A percentile compares a stretch with the other conserved stretches of the same genome.
Evolutionary conservation across 345 rosid genomes (phyloP).

Genomic region (Populus ilicifolia): DNA sequence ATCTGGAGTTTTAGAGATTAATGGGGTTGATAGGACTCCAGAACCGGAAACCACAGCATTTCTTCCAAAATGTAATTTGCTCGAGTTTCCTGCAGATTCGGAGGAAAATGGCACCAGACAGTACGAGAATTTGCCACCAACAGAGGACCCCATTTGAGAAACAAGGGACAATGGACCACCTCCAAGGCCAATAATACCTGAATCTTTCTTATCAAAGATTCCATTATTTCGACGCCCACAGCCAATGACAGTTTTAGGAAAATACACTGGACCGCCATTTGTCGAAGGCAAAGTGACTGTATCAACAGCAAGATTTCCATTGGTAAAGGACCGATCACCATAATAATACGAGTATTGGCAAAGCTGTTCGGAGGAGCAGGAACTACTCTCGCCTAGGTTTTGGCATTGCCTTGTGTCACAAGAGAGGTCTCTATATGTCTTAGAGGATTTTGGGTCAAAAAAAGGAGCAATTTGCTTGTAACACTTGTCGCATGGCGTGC

Average conservation of each 20-base stretch:
- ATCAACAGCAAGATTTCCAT: slow-evolving; percentile 16
- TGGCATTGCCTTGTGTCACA: slow-evolving; percentile 4
- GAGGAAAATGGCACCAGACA: slow-evolving; percentile 49
- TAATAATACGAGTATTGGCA: slow-evolving; percentile 5
- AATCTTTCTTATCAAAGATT: slow-evolving; percentile 33
- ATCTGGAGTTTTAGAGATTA: no score
- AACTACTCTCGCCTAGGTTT: no score
- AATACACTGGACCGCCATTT: slow-evolving; percentile 29
- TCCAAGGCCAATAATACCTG: slow-evolving; percentile 67
- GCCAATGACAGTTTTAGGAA: slow-evolving; percentile 41
- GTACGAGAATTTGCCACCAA: slow-evolving; percentile 55
- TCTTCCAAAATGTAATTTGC: slow-evolving; percentile 51
- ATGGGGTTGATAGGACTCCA: slow-evolving; percentile 4
- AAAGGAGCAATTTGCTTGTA: slow-evolving; percentile 15
- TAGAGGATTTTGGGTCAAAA: slow-evolving; percentile 25
- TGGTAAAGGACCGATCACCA: slow-evolving; percentile 19
- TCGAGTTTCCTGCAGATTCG: slow-evolving; percentile 12
- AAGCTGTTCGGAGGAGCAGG: no score
- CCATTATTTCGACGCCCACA: slow-evolving; percentile 52
- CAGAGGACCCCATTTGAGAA: slow-evolving; percentile 40
- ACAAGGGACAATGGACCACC: slow-evolving; percentile 48
- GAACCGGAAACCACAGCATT: slow-evolving; percentile 40
- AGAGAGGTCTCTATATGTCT: slow-evolving; percentile 21
- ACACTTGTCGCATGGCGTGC: slow-evolving; percentile 14
- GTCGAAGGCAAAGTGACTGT: slow-evolving; percentile 33